These are phyloP conservation scores for Hebeloma cylindrosporum DNA, from an alignment of 768 basidiomycete species.

Conservation along the genomic window DNA sequence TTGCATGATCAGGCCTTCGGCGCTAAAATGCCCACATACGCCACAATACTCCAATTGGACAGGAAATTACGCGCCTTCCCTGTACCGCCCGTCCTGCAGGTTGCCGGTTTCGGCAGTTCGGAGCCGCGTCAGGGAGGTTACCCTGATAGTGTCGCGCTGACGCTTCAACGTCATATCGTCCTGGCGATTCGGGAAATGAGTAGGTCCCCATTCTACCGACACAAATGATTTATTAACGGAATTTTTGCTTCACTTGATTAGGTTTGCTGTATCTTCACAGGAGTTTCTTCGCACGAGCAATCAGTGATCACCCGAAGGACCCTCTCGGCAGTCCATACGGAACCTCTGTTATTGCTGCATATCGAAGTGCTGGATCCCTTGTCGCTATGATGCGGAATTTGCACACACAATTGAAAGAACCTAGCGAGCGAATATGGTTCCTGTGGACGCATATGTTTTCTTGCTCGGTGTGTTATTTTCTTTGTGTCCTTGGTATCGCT, in stretches of 20 bases:
- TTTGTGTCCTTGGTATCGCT: background rate
- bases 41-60: conserved; percentile 65
- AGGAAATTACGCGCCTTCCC: conserved; percentile 68
- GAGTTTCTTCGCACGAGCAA: conserved; percentile 71
- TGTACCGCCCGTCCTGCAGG: conserved; percentile 63
- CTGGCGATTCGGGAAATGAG: conserved; percentile 70
- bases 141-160: conserved; percentile 53
- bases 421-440: conserved; percentile 66
- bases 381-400: conserved; percentile 71
- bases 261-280: conserved; percentile 71
- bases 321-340: conserved; percentile 72
- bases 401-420: conserved; percentile 61
- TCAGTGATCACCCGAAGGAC: conserved; percentile 73
- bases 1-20: conserved; percentile 73
- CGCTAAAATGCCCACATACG: conserved; percentile 66
- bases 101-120: conserved; percentile 63
- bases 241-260: conserved; percentile 26
- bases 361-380: conserved; percentile 69
- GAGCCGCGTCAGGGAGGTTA: conserved; percentile 44
- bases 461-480: conserved; percentile 49
- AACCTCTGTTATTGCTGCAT: conserved; percentile 72
- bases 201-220: conserved; percentile 33
- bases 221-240: conserved; percentile 8
- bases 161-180: conserved; percentile 65
- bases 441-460: conserved; percentile 65